Conservation (phyloP, 2,329 filamentous ascomycete species). For the Ceratocystis papillata region DNA sequence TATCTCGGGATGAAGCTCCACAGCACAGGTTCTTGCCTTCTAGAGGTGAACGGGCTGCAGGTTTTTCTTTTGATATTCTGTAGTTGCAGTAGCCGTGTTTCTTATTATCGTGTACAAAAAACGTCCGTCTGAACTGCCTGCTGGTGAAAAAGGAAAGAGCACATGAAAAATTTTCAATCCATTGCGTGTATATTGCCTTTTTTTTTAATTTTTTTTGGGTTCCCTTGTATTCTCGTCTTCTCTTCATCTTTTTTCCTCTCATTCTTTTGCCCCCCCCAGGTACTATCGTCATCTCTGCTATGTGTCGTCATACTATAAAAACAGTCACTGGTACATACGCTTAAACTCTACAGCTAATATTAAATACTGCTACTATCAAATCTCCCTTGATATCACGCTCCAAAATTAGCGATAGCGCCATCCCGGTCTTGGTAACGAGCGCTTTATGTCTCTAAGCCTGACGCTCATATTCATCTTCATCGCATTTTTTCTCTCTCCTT, state of each 20-base stretch:
- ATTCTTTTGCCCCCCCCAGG: not conserved
- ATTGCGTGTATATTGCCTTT: not conserved
- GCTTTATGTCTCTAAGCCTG: not conserved
- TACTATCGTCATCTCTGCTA: not conserved
- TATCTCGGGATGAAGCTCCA: slow-evolving; percentile 6
- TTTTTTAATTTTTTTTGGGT: not conserved
- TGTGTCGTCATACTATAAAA: slow-evolving; percentile 2
- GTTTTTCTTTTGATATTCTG: not conserved
- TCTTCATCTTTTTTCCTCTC: not conserved
- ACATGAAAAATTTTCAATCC: not conserved
- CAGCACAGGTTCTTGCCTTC: not conserved
- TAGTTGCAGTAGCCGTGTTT: too few species aligned
- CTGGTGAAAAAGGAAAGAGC: not conserved
- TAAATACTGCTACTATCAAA: not conserved
- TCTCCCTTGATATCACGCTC: slow-evolving; percentile 4
- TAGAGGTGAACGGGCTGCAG: not conserved
- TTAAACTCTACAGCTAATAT: not conserved
- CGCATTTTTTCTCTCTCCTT: not conserved
- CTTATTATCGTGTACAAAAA: too few species aligned
- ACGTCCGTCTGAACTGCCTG: too few species aligned
- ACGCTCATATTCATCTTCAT: not conserved
- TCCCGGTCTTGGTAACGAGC: not conserved
- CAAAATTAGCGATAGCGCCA: not conserved
- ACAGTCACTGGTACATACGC: not conserved
- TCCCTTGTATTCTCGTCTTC: not conserved